Evolutionary conservation across 768 basidiomycete genomes (phyloP), one percentile per base, ranked within the genome.

Genomic region (Xanthoconium stramineum): DNA sequence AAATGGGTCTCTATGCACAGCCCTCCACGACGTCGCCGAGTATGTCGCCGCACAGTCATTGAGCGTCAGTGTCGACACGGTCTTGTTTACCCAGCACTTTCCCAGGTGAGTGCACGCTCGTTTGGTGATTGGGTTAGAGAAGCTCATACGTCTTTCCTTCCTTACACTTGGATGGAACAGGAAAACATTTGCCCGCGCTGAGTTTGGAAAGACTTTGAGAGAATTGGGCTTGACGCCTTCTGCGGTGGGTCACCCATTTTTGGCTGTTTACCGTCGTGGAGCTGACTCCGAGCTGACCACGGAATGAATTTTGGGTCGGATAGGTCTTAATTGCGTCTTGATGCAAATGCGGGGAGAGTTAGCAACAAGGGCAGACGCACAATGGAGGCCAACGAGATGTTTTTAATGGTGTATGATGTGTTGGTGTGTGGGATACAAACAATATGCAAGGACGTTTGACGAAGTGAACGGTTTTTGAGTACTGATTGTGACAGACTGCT

Each of bases 201-300:
- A 98, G 64, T 89, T 94, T 66, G 79, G 80, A n/a, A 88, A 85
- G 69, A 85, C 86, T 20, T 69, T 98, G 61, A 83, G 83, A 56
- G 90, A 93, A 53, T 80, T 96, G 30, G 94, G 92, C 6, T 75
- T 98, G 58, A 94, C 93, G 19, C 94, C 94, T 2, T 94, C 92
- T 52, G 94, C 94, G 50, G 94, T 47, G 17, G 0, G 58, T 37
- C 43, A 5, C 30, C 13, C 30, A 12, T 49, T 19, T 11, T 2
- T 19, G 24, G 15, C 17, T 9, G 5, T 30, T 29, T 9, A 12
- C 35, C 5, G 20, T 10, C 10, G 3, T 4, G 30, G 6, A 9
- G 40, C 40, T 64, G 53, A 65, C 39, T 24, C 4, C 2, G 24
- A 24, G 24, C 24, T 2, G 24, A 24, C 24, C 4, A 24, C 4